These are phyloP conservation scores for Panicum virgatum DNA, from an alignment of 202 grass and related monocot species.

Conservation along the genomic window DNA sequence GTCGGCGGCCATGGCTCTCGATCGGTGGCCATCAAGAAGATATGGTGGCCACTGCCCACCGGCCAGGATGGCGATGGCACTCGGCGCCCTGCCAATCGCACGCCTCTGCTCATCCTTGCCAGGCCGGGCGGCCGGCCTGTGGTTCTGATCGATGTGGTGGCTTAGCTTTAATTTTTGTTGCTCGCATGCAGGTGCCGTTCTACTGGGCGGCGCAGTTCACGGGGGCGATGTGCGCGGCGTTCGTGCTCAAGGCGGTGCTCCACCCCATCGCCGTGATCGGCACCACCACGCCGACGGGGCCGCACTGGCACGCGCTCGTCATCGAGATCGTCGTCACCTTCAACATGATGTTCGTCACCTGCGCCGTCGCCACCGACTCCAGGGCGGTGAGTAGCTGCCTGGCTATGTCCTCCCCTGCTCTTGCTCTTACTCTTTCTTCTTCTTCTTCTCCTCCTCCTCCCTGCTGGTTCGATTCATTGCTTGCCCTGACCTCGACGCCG, in stretches of 20 bases:
- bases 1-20: neutral
- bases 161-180: no score
- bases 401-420: no score
- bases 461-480: neutral
- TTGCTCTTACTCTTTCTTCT: neutral
- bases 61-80: neutral
- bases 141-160: neutral
- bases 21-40: neutral
- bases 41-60: neutral
- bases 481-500: neutral
- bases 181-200: constrained; percentile 72
- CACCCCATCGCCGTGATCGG: constrained; percentile 70
- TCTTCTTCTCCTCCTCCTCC: neutral
- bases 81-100: no score
- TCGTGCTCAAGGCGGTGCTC: constrained; percentile 71
- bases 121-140: neutral
- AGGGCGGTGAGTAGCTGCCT: constrained; percentile 72
- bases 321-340: constrained; percentile 94
- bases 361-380: constrained; percentile 87
- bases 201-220: constrained; percentile 94
- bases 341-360: constrained; percentile 98
- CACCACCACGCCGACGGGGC: constrained; percentile 73
- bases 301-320: constrained; percentile 75
- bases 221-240: constrained; percentile 77
- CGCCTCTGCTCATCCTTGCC: no score